Conservation (phyloP, 345 rosid species). For the Pugionium cornutum region DNA sequence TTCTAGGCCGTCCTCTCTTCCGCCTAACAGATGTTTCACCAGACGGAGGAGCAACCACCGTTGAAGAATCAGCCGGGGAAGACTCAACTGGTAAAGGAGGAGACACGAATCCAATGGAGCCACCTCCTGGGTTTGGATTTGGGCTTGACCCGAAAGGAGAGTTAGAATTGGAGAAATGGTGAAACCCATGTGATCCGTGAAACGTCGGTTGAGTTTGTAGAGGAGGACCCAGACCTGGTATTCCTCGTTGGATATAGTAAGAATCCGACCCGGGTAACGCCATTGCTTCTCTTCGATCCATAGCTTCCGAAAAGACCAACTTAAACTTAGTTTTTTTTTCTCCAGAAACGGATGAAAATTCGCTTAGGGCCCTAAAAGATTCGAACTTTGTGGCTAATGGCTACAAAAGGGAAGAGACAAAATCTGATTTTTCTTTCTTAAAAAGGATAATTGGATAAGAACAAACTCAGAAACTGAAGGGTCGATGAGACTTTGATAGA, state of each 20-base stretch:
- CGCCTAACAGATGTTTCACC: slow-evolving; percentile 55
- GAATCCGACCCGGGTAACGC: slow-evolving; percentile 71
- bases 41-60: slow-evolving; percentile 49
- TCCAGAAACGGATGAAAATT: not conserved
- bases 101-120: slow-evolving; percentile 36
- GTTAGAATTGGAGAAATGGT: slow-evolving; percentile 51
- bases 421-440: not conserved
- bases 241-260: slow-evolving; percentile 78
- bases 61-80: slow-evolving; percentile 48
- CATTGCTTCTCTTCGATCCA: slow-evolving; percentile 97
- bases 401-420: too few species aligned
- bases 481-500: not conserved
- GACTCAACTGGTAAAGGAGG: slow-evolving; percentile 49
- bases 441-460: slow-evolving; percentile 8
- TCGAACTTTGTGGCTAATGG: slow-evolving; percentile 32
- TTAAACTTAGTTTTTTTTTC: not conserved
- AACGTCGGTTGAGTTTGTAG: slow-evolving; percentile 53
- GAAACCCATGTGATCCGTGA: slow-evolving; percentile 69
- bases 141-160: slow-evolving; percentile 58
- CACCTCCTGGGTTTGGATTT: slow-evolving; percentile 12
- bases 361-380: slow-evolving; percentile 18
- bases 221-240: slow-evolving; percentile 49
- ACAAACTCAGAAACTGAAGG: slow-evolving; percentile 1
- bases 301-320: slow-evolving; percentile 44
- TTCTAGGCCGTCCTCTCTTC: slow-evolving; percentile 92